Percentiles rank a stretch among this genome's conserved stretches.
Conservation (phyloP, 805 yeast species). For the Lachancea waltii region DNA sequence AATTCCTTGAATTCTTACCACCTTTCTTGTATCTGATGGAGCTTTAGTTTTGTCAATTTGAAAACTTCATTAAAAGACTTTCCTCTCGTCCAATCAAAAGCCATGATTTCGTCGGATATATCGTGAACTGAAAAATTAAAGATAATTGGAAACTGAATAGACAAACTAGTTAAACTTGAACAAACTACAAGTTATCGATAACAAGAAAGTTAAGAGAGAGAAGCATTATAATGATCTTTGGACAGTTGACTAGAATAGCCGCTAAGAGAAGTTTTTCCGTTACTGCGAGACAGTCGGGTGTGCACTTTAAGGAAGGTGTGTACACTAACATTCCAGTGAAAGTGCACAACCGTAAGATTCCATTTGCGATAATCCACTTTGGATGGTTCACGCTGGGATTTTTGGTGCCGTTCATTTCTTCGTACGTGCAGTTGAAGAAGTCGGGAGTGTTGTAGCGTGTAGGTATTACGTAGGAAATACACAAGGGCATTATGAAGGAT, state of each 20-base stretch:
- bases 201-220: too few relatives aligned
- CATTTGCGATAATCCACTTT: slow-evolving; percentile 77
- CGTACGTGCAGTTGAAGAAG: slow-evolving; percentile 81
- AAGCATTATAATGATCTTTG: too few relatives aligned
- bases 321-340: slow-evolving; percentile 92
- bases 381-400: slow-evolving; percentile 67
- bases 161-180: too few relatives aligned
- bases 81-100: slow-evolving; percentile 9
- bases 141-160: too few relatives aligned
- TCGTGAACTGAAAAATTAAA: not conserved
- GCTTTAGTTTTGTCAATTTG: too few relatives aligned
- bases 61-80: too few relatives aligned
- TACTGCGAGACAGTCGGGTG: slow-evolving; percentile 38
- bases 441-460: slow-evolving; percentile 50
- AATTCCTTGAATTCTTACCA: not conserved
- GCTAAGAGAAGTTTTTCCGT: slow-evolving; percentile 48
- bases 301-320: slow-evolving; percentile 69
- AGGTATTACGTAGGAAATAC: too few relatives aligned
- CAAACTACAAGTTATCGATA: too few relatives aligned
- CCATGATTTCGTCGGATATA: not conserved
- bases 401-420: slow-evolving; percentile 71
- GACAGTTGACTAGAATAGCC: slow-evolving; percentile 29
- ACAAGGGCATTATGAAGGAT: too few relatives aligned
- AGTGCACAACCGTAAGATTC: slow-evolving; percentile 89
- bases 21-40: not conserved